Evolutionary conservation across 1,284 basidiomycete species (phyloP).

Genomic region (Thelephora terrestris): DNA sequence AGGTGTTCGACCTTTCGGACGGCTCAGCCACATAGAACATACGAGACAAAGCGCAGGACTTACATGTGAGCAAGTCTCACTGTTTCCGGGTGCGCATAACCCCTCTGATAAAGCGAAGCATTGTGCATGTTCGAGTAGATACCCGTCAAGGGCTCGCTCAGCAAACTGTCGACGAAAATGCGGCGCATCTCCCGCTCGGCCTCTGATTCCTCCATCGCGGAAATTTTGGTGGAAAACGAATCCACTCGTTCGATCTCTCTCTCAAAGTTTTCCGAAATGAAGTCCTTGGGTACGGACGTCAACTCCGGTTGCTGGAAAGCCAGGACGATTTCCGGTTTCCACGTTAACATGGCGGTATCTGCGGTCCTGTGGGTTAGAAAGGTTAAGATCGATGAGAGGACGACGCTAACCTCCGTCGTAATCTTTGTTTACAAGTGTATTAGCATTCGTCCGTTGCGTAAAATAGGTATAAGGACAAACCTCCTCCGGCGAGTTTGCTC

Average conservation of each 20-base stretch:
- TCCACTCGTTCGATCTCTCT: constrained; percentile 36
- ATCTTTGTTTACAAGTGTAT: constrained; percentile 28
- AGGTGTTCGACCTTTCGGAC: constrained; percentile 23
- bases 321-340: constrained; percentile 35
- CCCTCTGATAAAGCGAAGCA: constrained; percentile 36
- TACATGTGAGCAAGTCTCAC: constrained; percentile 59
- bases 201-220: constrained; percentile 16
- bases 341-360: constrained; percentile 50
- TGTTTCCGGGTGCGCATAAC: constrained; percentile 36
- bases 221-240: constrained; percentile 24
- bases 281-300: constrained; percentile 26
- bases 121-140: constrained; percentile 57
- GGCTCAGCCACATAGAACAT: neutral
- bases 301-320: constrained; percentile 36
- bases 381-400: neutral
- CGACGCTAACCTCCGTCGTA: constrained; percentile 54
- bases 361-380: neutral
- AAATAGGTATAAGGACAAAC: constrained; percentile 11
- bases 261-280: constrained; percentile 40
- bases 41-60: constrained; percentile 12
- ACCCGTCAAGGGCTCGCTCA: constrained; percentile 43
- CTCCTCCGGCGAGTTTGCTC: constrained; percentile 23
- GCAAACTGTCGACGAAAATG: constrained; percentile 33
- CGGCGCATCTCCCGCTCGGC: constrained; percentile 28
- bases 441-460: neutral